Evolutionary conservation across 2,329 filamentous ascomycete genomes (phyloP), one percentile per base, ranked within the genome.

Genomic region (Botrytis byssoidea): DNA sequence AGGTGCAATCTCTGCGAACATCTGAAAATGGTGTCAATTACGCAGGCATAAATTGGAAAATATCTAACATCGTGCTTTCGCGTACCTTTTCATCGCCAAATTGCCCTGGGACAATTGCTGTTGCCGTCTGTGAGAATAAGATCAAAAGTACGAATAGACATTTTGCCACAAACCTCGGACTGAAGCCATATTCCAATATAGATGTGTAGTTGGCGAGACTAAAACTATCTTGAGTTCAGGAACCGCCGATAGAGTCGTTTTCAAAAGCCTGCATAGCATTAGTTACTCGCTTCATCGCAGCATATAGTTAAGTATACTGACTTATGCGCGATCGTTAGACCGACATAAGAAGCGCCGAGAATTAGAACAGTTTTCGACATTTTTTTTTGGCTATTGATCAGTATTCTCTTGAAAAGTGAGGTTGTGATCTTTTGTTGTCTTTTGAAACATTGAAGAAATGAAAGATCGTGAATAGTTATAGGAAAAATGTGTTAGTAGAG

Each of bases 281-380:
- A 72, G 48, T 29, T 32, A 67, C 4, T 25, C 18, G 44, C 46
- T 18, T 14, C 37, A n/a, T 8, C 32, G 4, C 18, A 37, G 48
- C 51, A 18, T 9, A 8, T 1, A 46, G 22, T 22, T 14, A 9
- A 12, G 25, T 48, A 29, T n/a, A 70, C 74, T 67, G 74, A 78
- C 78, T 86, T 86, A 75, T 90, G 88, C 3, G 88, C 86, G 3
- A 82, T 82, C 14, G 83, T 84, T 4, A 88, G 74, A 46, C 88
- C 88, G 29, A 80, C 86, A 76, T 86, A 88, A 10, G 86, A 88
- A n/a, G 83, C 86, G 40, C 88, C 88, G 1, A 90, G 80, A 48
- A 90, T 82, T 70, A 89, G 80, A 73, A 88, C 85, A 25, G 77
- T 79, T 64, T 77, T 79, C 40, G 74, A n/a, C 79, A 79, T 79